phyloP scores from a whole-genome alignment of 2,329 filamentous ascomycete species.

The Blastomyces silverae region DNA sequence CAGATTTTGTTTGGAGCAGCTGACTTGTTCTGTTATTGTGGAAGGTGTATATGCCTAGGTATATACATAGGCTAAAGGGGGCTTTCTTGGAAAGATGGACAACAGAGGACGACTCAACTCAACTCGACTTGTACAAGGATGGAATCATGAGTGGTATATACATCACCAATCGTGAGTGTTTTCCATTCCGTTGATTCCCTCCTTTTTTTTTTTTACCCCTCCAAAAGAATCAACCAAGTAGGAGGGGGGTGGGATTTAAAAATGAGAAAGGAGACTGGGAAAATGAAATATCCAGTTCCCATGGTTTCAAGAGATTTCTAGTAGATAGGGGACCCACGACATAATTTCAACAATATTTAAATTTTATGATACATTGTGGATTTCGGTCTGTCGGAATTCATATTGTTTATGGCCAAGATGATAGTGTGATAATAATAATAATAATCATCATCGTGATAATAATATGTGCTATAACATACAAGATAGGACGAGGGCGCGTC shows the following conservation, averaged over 20 bases:
- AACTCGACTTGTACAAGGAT: conserved; percentile 2
- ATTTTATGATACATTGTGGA: not conserved
- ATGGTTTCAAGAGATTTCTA: not conserved
- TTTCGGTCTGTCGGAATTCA: no score
- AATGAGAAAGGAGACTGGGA: not conserved
- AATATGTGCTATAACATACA: no score
- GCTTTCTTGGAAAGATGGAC: not conserved
- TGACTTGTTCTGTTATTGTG: not conserved
- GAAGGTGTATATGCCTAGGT: not conserved
- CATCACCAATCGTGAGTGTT: not conserved
- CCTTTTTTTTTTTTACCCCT: not conserved
- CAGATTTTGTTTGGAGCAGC: not conserved
- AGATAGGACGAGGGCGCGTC: no score
- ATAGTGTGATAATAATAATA: not conserved
- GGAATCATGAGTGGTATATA: not conserved
- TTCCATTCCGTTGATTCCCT: not conserved
- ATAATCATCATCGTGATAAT: not conserved
- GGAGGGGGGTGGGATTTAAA: not conserved
- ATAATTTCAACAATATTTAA: conserved; percentile 16
- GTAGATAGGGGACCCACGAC: not conserved
- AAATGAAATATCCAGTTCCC: not conserved
- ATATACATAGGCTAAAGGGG: not conserved
- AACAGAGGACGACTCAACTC: not conserved
- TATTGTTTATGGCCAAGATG: not conserved
- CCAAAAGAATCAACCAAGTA: not conserved